These are phyloP conservation scores for Alectoria sarmentosa DNA, from an alignment of 495 filamentous ascomycete species.

Conservation along the genomic window DNA sequence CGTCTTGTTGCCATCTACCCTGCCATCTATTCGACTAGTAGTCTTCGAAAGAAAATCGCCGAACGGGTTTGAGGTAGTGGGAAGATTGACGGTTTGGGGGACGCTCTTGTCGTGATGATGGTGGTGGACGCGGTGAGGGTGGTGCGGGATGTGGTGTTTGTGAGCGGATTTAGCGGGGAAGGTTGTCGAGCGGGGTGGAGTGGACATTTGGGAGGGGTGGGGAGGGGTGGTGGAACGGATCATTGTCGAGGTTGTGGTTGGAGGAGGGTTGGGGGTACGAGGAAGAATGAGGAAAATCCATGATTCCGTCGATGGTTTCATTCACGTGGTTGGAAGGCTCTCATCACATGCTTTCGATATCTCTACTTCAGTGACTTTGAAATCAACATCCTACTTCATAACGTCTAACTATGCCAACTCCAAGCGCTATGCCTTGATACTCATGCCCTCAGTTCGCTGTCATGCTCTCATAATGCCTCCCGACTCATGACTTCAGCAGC, in stretches of 20 bases:
- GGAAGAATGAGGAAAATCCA: too few relatives aligned
- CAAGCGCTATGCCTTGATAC: constrained; percentile 15
- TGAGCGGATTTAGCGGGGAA: constrained; percentile 17
- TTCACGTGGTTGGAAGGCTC: too few relatives aligned
- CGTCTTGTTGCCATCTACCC: constrained; percentile 22
- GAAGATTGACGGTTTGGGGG: constrained; percentile 24
- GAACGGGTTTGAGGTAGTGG: constrained; percentile 11
- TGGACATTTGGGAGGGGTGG: constrained; percentile 1
- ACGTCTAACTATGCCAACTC: constrained; percentile 11
- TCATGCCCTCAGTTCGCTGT: not conserved
- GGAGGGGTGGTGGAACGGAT: constrained; percentile 40
- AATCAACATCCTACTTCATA: not conserved
- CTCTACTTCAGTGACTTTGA: not conserved
- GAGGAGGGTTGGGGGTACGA: too few relatives aligned
- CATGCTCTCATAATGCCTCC: constrained; percentile 7
- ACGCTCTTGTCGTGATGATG: constrained; percentile 19
- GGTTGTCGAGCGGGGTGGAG: constrained; percentile 21
- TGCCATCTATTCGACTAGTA: constrained; percentile 14
- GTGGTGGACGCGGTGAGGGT: constrained; percentile 20
- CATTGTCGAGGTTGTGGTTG: constrained; percentile 40
- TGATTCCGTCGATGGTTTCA: too few relatives aligned
- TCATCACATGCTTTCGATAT: too few relatives aligned
- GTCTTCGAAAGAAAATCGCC: constrained; percentile 9
- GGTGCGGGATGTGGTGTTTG: constrained; percentile 20
- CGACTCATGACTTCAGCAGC: constrained; percentile 74